Evolutionary conservation across 2,329 filamentous ascomycete species (phyloP).

Genomic region (Aspergillus sp.): DNA sequence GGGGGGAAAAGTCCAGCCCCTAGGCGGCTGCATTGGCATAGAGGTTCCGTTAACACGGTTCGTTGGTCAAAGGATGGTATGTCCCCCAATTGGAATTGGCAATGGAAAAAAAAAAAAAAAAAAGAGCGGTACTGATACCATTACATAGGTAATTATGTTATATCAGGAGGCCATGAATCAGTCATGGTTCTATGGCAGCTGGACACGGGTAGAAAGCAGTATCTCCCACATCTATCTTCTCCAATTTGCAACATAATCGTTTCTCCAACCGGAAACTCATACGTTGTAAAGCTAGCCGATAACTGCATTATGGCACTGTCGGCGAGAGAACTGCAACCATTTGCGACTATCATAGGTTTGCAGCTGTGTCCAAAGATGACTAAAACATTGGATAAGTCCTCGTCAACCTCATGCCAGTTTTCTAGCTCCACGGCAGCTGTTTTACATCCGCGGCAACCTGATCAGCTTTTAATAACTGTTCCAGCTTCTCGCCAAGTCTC

Average conservation of each 20-base stretch:
- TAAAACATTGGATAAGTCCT: slow-evolving; percentile 46
- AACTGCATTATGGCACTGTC: slow-evolving; percentile 90
- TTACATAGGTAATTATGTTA: slow-evolving; percentile 73
- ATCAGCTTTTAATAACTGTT: slow-evolving; percentile 65
- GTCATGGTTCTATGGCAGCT: slow-evolving; percentile 90
- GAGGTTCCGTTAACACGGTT: slow-evolving; percentile 72
- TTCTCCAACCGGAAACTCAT: slow-evolving; percentile 73
- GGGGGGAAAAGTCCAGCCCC: slow-evolving; percentile 42
- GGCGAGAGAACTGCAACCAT: slow-evolving; percentile 81
- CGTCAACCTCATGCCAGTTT: slow-evolving; percentile 3
- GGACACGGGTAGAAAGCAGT: slow-evolving; percentile 76
- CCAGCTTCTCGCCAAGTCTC: slow-evolving; percentile 46
- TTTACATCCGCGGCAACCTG: slow-evolving; percentile 58
- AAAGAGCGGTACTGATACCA: not conserved
- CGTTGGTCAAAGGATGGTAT: slow-evolving; percentile 91
- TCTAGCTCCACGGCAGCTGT: slow-evolving; percentile 49
- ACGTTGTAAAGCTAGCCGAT: slow-evolving; percentile 80
- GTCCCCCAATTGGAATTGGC: not conserved
- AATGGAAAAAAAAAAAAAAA: not conserved
- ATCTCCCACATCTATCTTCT: slow-evolving; percentile 83
- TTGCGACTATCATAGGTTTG: slow-evolving; percentile 76
- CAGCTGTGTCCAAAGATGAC: slow-evolving; percentile 52
- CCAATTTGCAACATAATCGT: slow-evolving; percentile 80
- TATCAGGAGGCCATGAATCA: slow-evolving; percentile 88
- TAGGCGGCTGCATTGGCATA: slow-evolving; percentile 85